Evolutionary conservation across 83 land plant genomes (phyloP).

Genomic region (Diphasiastrum complanatum): DNA sequence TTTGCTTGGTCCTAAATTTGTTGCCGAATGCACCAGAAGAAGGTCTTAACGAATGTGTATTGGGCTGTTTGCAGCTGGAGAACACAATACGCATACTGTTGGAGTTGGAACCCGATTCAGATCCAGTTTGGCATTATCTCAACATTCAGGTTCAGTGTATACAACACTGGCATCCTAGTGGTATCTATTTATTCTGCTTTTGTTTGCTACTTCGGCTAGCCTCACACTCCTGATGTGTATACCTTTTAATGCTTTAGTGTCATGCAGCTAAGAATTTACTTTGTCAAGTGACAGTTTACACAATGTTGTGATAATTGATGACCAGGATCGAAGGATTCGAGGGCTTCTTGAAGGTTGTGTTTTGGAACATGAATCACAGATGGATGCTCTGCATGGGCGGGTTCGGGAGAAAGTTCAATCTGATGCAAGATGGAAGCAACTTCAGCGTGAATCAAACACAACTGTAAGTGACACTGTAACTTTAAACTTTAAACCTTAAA

Average conservation of each 20-base stretch:
- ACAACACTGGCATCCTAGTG: background rate
- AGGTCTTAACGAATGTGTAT: too few relatives aligned
- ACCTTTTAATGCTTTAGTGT: background rate
- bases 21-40: too few relatives aligned
- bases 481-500: background rate
- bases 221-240: background rate
- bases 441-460: constrained; percentile 65
- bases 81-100: constrained; percentile 77
- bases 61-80: constrained; percentile 85
- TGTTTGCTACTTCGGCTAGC: background rate
- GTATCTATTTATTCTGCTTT: background rate
- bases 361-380: constrained; percentile 65
- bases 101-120: constrained; percentile 96
- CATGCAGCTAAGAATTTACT: background rate
- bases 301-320: constrained; percentile 2
- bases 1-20: too few relatives aligned
- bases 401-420: constrained; percentile 60
- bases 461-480: constrained; percentile 43
- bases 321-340: constrained; percentile 68
- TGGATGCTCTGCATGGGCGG: constrained; percentile 75
- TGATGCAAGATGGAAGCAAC: constrained; percentile 87
- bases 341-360: constrained; percentile 80
- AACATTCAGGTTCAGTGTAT: constrained; percentile 60
- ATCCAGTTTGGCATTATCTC: constrained; percentile 96
- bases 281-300: constrained; percentile 3